Base-by-base conservation (phyloP, 257 asterid genomes). In the Lithospermum erythrorhizon region DNA sequence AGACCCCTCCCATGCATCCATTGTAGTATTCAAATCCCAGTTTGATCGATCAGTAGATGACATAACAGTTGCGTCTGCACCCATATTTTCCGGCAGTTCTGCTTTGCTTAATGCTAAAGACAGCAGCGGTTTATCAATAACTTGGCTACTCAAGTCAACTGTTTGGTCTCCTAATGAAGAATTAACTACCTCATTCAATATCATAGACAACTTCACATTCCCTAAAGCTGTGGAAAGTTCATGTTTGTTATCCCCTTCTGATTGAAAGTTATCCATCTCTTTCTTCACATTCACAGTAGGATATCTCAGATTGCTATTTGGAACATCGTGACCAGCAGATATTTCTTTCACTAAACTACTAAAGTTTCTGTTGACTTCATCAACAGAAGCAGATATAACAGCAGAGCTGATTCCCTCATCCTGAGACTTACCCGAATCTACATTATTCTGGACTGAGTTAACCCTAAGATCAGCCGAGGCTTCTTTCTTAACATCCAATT, bases 1-100 rank as follows among this genome's bases (percentile, higher is more conserved):
- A 69, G 95, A 79, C 65, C 82, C 74, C 70, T 78, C 95, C 97
- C 97, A 90, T 14, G 75, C 82, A 77, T 90, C 97, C 95, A 90
- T 87, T 20, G 84, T 78, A 18, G 86, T 87, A 68, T 90, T 90
- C 78, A 90, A 71, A 78, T 90, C 96, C 97, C 97, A 90, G 65
- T 77, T 82, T 32, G 88, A 81, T 67, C 96, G 67, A 65, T 82
- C 74, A 65, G 85, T 54, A 63, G 55, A 54, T 7, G 45, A 32
- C 45, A 51, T 72, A 23, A 48, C 27, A 45, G 48, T 66, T 61
- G 62, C 55, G 60, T 62, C 72, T 35, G 45, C 53, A 37, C 55
- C 75, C 58, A 62, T 72, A 16, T 62, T 72, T 71, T 61, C 62
- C 35, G 57, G 24, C 29, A 62, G 63, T 57, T 68, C 68, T 58